Conservation (phyloP, 345 rosid genomes). For the Eucalyptus tenuipes region DNA sequence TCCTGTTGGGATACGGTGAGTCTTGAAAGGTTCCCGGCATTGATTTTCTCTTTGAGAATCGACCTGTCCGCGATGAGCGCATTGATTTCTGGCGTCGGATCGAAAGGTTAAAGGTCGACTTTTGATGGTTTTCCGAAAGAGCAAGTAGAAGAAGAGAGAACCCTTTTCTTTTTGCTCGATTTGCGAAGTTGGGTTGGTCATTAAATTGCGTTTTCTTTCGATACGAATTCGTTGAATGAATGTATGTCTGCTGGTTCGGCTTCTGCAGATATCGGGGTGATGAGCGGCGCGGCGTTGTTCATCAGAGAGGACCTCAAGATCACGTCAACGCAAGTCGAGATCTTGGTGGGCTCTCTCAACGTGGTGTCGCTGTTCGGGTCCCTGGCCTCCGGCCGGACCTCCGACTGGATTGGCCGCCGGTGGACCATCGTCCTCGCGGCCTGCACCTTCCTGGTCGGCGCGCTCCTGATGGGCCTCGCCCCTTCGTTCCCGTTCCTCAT, state of each 20-base stretch:
- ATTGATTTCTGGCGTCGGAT: no score
- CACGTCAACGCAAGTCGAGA: slow-evolving; percentile 40
- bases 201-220: not conserved
- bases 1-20: slow-evolving; percentile 67
- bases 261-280: slow-evolving; percentile 50
- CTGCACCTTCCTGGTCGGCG: slow-evolving; percentile 38
- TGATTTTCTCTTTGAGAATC: not conserved
- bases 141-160: not conserved
- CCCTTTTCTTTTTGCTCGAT: not conserved
- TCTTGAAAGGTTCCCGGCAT: not conserved
- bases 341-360: slow-evolving; percentile 49
- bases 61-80: not conserved
- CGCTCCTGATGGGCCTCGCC: slow-evolving; percentile 58
- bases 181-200: not conserved
- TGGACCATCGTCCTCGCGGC: slow-evolving; percentile 62
- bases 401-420: slow-evolving; percentile 61
- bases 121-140: no score
- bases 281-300: slow-evolving; percentile 55
- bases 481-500: slow-evolving; percentile 41
- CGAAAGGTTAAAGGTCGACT: no score
- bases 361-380: slow-evolving; percentile 52
- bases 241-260: not conserved
- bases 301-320: slow-evolving; percentile 36
- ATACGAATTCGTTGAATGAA: not conserved
- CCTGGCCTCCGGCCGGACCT: slow-evolving; percentile 47